Percentiles rank a stretch among this genome's conserved stretches.
These are phyloP conservation scores for Ramularia collo-cygni DNA, from an alignment of 2,329 filamentous ascomycete species.

Conservation along the genomic window DNA sequence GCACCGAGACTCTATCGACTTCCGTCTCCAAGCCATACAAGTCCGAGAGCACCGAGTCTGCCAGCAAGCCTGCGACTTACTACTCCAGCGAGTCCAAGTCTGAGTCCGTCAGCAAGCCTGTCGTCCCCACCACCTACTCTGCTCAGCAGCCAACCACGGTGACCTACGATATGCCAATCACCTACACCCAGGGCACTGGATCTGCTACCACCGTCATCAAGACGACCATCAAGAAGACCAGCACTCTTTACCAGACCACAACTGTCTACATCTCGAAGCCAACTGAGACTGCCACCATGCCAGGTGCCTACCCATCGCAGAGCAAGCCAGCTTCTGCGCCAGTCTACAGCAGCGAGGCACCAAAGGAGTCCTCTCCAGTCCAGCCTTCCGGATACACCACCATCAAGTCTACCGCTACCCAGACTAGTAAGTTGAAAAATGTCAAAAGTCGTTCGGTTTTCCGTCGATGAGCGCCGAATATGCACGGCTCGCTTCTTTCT, in stretches of 20 bases:
- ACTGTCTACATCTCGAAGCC: neutral
- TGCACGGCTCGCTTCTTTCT: too few relatives aligned
- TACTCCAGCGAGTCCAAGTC: neutral
- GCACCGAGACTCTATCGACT: neutral
- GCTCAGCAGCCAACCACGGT: neutral
- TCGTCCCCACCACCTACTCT: neutral
- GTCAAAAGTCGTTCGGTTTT: too few relatives aligned
- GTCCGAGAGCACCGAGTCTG: neutral
- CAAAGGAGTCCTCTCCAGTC: too few relatives aligned
- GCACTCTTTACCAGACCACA: neutral
- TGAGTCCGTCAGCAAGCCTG: neutral
- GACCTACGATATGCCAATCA: neutral
- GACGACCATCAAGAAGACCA: constrained; percentile 1
- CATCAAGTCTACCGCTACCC: too few relatives aligned
- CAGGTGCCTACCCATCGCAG: too few relatives aligned
- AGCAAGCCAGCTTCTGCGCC: too few relatives aligned
- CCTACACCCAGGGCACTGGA: neutral
- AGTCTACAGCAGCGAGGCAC: too few relatives aligned
- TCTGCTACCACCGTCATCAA: neutral
- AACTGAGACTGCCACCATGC: too few relatives aligned
- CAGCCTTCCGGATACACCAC: too few relatives aligned
- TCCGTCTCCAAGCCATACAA: neutral
- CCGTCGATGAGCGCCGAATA: too few relatives aligned
- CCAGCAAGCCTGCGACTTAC: neutral
- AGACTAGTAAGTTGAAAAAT: too few relatives aligned